Percentiles rank a stretch among this genome's conserved stretches.
Conservation (phyloP, 2,329 filamentous ascomycete genomes). For the Arthrobotrys musiformis region DNA sequence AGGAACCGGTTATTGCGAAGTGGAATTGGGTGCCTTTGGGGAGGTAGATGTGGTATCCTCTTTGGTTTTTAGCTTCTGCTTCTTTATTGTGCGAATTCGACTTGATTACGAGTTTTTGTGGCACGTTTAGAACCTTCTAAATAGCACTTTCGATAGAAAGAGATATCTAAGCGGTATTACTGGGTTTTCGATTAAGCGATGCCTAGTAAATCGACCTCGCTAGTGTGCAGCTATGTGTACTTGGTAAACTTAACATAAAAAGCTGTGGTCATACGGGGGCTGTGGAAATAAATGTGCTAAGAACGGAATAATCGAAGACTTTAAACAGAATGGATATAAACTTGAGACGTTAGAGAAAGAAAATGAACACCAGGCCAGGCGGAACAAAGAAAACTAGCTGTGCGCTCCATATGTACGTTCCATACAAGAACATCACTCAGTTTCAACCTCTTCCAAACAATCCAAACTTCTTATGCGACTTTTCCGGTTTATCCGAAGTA, state of each 20-base stretch:
- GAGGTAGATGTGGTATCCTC: not conserved
- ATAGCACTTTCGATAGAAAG: not conserved
- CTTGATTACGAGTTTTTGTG: not conserved
- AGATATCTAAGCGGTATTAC: not conserved
- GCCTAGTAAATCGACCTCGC: not conserved
- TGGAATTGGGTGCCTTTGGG: conserved; percentile 54
- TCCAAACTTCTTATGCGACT: conserved; percentile 49
- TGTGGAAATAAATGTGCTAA: not conserved
- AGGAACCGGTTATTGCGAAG: conserved; percentile 77
- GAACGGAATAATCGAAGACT: not conserved
- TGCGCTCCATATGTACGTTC: not conserved
- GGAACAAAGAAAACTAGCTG: not conserved
- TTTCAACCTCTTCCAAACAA: conserved; percentile 30
- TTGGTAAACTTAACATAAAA: not conserved
- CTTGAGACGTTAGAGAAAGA: too few species aligned
- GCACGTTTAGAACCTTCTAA: not conserved
- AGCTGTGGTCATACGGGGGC: not conserved
- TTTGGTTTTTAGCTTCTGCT: not conserved
- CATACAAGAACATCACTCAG: not conserved
- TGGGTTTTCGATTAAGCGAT: not conserved
- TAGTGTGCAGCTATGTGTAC: not conserved
- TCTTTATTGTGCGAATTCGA: too few species aligned
- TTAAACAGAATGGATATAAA: not conserved
- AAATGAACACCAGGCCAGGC: not conserved
- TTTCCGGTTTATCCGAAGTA: conserved; percentile 29